Evolutionary conservation across 164 flowering plant species (phyloP).

Genomic region (Umbellularia californica): DNA sequence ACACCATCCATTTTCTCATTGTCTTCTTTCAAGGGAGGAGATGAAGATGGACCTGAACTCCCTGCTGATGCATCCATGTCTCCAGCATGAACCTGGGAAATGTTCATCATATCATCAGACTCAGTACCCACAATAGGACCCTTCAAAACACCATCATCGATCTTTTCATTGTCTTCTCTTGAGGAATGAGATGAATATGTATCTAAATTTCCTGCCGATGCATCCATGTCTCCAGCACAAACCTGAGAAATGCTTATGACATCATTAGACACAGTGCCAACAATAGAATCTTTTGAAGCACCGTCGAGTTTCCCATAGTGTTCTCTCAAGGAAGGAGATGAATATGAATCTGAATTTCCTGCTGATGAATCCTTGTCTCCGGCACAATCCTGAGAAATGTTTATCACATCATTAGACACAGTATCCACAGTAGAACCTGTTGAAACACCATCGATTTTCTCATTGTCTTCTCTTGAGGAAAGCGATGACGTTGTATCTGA

Average conservation of each 20-base stretch:
- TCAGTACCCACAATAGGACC: neutral
- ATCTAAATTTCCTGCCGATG: neutral
- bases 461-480: neutral
- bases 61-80: neutral
- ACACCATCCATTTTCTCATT: neutral
- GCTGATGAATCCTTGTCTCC: neutral
- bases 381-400: conserved; percentile 1
- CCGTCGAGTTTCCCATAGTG: neutral
- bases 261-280: neutral
- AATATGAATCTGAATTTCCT: neutral
- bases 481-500: neutral
- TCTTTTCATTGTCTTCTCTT: neutral
- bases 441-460: neutral
- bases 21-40: neutral
- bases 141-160: neutral
- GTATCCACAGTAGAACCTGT: neutral
- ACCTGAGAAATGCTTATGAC: neutral
- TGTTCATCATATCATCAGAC: neutral
- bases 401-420: neutral
- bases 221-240: no score
- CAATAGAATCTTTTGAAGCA: neutral
- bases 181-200: neutral
- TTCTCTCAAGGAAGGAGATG: conserved; percentile 1
- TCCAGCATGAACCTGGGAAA: neutral
- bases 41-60: neutral